Conservation (phyloP, 2,329 filamentous ascomycete genomes). For the Trichophyton benhamiae region DNA sequence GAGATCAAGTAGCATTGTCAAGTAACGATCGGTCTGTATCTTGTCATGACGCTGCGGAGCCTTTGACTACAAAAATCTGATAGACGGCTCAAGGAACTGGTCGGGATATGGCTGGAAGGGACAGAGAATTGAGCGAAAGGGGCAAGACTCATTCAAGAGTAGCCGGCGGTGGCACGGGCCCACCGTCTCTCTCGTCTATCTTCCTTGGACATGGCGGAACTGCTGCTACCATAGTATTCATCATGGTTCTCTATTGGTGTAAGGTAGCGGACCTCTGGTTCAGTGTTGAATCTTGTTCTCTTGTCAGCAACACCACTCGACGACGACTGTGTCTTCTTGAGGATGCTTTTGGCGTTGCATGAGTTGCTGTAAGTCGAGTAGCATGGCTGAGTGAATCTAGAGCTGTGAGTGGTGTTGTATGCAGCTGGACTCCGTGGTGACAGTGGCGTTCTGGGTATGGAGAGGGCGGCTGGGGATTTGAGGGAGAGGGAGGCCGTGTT, state of each 20-base stretch:
- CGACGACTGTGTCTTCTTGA: conserved; percentile 30
- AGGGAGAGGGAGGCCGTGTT: conserved; percentile 29
- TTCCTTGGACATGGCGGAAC: conserved; percentile 33
- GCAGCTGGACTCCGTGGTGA: conserved; percentile 33
- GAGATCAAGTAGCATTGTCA: not conserved
- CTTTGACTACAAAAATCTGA: not conserved
- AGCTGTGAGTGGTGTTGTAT: conserved; percentile 22
- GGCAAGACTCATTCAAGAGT: not conserved
- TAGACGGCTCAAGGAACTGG: not conserved
- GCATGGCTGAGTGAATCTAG: conserved; percentile 21
- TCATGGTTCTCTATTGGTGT: conserved; percentile 38
- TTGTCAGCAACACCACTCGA: conserved; percentile 18
- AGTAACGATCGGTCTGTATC: no score
- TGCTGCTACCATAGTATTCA: conserved; percentile 35
- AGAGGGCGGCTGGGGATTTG: conserved; percentile 30
- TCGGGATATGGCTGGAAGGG: not conserved
- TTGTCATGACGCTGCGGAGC: not conserved
- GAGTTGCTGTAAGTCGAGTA: conserved; percentile 34
- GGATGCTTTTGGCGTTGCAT: conserved; percentile 36
- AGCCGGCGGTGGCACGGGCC: conserved; percentile 12
- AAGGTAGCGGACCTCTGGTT: conserved; percentile 36
- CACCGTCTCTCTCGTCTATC: conserved; percentile 38
- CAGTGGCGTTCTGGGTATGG: conserved; percentile 27
- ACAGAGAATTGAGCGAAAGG: not conserved
- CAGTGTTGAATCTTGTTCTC: conserved; percentile 33